A percentile compares a stretch with the other conserved stretches of the same genome.
Evolutionary conservation across 306 rosid genomes (phyloP).

Genomic region (Castanea sativa): DNA sequence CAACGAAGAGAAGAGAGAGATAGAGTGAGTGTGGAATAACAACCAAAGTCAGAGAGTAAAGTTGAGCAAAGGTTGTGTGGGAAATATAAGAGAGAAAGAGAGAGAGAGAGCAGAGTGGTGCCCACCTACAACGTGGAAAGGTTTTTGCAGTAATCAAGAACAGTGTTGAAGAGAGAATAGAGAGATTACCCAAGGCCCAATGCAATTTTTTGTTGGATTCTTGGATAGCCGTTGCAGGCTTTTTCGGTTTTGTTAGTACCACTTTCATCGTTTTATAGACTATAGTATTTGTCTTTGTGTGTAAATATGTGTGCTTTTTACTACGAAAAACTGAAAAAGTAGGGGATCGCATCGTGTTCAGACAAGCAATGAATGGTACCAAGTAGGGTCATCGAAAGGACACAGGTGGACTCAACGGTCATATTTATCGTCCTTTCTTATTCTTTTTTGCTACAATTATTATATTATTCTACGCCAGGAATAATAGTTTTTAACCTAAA

Average conservation of each 20-base stretch:
- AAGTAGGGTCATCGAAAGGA: not conserved
- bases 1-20: conserved; percentile 34
- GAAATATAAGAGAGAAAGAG: conserved; percentile 35
- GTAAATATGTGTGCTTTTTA: not conserved
- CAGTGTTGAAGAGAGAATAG: conserved; percentile 7
- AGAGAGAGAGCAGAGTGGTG: conserved; percentile 12
- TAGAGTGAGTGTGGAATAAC: conserved; percentile 23
- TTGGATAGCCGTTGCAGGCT: conserved; percentile 47
- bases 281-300: no score
- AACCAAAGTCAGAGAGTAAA: conserved; percentile 30
- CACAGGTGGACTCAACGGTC: conserved; percentile 2
- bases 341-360: not conserved
- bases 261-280: no score
- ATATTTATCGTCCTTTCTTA: not conserved
- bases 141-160: not conserved
- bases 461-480: no score
- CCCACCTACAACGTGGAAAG: conserved; percentile 65
- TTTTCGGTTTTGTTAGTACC: not conserved
- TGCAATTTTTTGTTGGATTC: conserved; percentile 3
- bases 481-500: no score
- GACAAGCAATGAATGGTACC: not conserved
- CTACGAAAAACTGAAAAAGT: not conserved
- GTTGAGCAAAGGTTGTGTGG: conserved; percentile 44
- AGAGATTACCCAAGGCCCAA: conserved; percentile 1
- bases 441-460: no score